A percentile compares a stretch with the other conserved stretches of the same genome.
Evolutionary conservation across 495 filamentous ascomycete species (phyloP).

Genomic region (Neurospora sp.): DNA sequence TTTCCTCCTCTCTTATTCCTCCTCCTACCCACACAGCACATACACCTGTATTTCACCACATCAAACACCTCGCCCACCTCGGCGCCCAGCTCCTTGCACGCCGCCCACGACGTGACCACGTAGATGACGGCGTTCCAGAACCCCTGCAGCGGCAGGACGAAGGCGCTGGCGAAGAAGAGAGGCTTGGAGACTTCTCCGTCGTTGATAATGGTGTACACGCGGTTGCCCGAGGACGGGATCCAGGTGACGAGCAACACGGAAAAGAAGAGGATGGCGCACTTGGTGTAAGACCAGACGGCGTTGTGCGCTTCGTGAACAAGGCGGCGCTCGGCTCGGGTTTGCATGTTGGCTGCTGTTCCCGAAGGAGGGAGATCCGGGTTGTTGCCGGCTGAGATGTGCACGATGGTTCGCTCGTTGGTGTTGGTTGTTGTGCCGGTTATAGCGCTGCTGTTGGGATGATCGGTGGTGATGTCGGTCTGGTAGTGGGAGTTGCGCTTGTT

Average conservation of each 20-base stretch:
- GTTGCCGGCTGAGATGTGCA: slow-evolving; percentile 1
- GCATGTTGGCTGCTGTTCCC: not conserved
- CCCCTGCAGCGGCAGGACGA: slow-evolving; percentile 74
- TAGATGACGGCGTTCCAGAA: slow-evolving; percentile 85
- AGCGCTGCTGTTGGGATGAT: not conserved
- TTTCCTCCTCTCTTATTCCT: not conserved
- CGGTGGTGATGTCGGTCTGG: slow-evolving; percentile 11
- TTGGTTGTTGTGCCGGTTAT: not conserved
- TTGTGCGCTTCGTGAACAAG: slow-evolving; percentile 30
- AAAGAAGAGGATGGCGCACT: slow-evolving; percentile 80
- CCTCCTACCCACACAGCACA: not conserved
- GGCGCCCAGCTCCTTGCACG: slow-evolving; percentile 28
- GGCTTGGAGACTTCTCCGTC: slow-evolving; percentile 42
- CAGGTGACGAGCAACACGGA: slow-evolving; percentile 71
- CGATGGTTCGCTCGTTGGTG: not conserved
- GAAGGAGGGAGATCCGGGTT: not conserved
- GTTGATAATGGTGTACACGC: slow-evolving; percentile 59
- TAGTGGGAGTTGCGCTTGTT: not conserved
- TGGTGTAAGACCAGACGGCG: slow-evolving; percentile 69
- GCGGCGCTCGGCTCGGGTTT: slow-evolving; percentile 9
- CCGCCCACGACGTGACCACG: slow-evolving; percentile 48
- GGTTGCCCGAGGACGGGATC: slow-evolving; percentile 74
- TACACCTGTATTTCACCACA: not conserved
- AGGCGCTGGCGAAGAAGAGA: slow-evolving; percentile 60
- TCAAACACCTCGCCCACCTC: not conserved